Percentiles rank a stretch among this genome's conserved stretches.
Conservation (phyloP, 306 rosid genomes). For the Pachyrhizus erosus region DNA sequence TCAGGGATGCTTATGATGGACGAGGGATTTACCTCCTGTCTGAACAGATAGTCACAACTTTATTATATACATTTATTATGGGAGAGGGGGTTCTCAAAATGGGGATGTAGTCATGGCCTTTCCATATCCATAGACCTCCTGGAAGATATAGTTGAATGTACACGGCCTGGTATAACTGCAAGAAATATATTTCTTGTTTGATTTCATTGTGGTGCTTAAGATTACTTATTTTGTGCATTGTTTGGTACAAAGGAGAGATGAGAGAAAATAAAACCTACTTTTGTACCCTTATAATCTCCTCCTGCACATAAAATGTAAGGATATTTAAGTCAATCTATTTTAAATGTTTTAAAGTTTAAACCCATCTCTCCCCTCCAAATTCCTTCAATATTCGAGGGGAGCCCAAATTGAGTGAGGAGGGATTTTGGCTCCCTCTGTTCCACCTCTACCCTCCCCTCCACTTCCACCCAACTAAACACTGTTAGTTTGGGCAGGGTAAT, state of each 20-base stretch:
- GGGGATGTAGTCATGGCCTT: constrained; percentile 19
- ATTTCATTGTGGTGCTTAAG: constrained; percentile 25
- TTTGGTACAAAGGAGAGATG: not conserved
- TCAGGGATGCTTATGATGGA: constrained; percentile 13
- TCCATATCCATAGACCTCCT: not conserved
- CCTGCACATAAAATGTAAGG: not conserved
- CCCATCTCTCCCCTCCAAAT: not conserved
- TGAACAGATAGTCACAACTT: not conserved
- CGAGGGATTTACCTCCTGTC: not conserved
- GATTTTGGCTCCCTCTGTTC: not conserved
- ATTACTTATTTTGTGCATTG: not conserved
- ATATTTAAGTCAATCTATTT: not conserved
- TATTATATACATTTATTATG: constrained; percentile 4
- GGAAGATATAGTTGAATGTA: not conserved
- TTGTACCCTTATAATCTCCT: not conserved
- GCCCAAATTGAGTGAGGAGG: not conserved
- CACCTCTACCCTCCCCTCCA: too few species aligned
- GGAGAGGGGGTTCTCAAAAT: not conserved
- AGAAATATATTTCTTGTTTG: constrained; percentile 10
- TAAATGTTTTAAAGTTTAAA: not conserved
- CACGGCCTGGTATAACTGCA: not conserved
- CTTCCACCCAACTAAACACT: too few species aligned
- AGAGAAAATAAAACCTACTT: not conserved
- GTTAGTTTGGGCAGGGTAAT: too few species aligned
- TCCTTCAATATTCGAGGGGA: not conserved